phyloP scores from a whole-genome alignment of 139 green algal species.

The Nannochloris sp. region DNA sequence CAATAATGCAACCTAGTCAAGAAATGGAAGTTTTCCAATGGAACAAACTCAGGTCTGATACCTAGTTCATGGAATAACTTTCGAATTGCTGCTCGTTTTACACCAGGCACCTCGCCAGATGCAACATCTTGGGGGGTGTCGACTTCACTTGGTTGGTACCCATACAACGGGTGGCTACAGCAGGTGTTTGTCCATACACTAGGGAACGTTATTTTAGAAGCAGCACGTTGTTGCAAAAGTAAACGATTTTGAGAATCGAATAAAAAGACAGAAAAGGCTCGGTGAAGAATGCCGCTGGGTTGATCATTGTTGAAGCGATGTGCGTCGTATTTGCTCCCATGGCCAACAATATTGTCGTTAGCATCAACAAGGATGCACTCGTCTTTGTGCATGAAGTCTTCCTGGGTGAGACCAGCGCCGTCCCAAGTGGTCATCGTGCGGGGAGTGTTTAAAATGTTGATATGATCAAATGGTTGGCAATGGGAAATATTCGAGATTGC shows the following conservation, averaged over 20 bases:
- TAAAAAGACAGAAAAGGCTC: conserved; percentile 95
- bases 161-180: conserved; percentile 88
- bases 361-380: conserved; percentile 88
- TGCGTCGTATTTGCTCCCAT: conserved; percentile 71
- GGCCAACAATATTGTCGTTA: conserved; percentile 64
- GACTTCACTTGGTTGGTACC: conserved; percentile 62
- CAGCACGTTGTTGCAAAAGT: conserved; percentile 84
- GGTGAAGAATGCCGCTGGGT: conserved; percentile 71
- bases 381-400: conserved; percentile 82
- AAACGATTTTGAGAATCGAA: conserved; percentile 80
- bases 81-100: conserved; percentile 61
- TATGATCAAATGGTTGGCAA: no score
- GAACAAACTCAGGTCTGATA: conserved; percentile 48
- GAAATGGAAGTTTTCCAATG: conserved; percentile 58
- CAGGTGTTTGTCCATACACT: conserved; percentile 97
- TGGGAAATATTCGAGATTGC: no score
- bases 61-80: conserved; percentile 93
- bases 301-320: conserved; percentile 47
- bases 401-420: conserved; percentile 33
- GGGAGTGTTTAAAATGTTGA: no score
- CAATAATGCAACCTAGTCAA: conserved; percentile 94
- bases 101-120: conserved; percentile 38
- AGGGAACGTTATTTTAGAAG: conserved; percentile 93
- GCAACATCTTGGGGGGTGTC: conserved; percentile 33
- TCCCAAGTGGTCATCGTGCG: background rate